Percentiles rank a stretch among this genome's conserved stretches.
phyloP scores from a whole-genome alignment of 176 grass and related monocot genomes.

The Puya raimondii region DNA sequence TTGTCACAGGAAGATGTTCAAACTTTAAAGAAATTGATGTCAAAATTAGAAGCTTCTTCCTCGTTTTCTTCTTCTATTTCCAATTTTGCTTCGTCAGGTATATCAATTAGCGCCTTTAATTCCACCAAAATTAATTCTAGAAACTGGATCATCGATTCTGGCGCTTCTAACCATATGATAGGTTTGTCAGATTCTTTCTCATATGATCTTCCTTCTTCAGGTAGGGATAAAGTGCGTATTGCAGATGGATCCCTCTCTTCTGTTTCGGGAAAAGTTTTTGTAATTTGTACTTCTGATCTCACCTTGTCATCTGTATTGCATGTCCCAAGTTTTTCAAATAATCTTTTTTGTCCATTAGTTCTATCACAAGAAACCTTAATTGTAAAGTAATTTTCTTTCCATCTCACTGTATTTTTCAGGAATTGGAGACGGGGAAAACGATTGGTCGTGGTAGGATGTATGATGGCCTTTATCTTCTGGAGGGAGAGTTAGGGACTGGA shows the following conservation, averaged over 20 bases:
- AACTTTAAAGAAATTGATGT: too few relatives aligned
- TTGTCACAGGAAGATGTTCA: too few relatives aligned
- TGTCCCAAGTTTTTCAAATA: not conserved
- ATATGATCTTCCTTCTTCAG: not conserved
- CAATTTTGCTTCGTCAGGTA: too few relatives aligned
- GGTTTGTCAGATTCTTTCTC: not conserved
- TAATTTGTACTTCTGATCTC: not conserved
- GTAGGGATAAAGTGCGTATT: not conserved
- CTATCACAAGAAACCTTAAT: not conserved
- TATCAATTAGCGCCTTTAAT: too few relatives aligned
- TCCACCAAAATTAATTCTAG: not conserved
- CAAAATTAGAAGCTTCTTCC: too few relatives aligned
- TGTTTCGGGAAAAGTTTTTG: not conserved
- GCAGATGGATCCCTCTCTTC: not conserved
- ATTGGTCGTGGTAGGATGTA: not conserved
- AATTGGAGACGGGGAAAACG: not conserved
- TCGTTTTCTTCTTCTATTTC: too few relatives aligned
- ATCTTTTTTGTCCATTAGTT: not conserved
- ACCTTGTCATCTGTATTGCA: not conserved
- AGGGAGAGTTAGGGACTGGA: not conserved
- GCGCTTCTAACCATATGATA: not conserved
- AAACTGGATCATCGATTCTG: constrained; percentile 4
- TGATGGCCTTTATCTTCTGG: not conserved
- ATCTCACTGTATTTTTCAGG: not conserved
- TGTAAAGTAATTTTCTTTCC: not conserved